Percentiles rank a stretch among this genome's conserved stretches.
Evolutionary conservation across 805 yeast genomes (phyloP).

Genomic region (Osmozyma mogii): DNA sequence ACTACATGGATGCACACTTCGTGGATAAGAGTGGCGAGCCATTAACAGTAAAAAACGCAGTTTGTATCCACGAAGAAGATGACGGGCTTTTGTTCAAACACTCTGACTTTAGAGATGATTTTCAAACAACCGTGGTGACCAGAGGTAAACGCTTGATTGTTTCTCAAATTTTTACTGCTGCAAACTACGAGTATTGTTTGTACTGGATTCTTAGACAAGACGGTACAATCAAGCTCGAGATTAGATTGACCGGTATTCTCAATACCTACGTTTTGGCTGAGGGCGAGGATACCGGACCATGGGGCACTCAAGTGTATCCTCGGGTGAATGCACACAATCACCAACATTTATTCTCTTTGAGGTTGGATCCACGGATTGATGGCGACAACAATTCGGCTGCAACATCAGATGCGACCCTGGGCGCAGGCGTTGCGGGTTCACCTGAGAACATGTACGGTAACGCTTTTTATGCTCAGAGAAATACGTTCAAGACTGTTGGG

Average conservation of each 20-base stretch:
- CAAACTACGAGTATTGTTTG: slow-evolving; percentile 78
- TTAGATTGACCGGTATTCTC: slow-evolving; percentile 75
- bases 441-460: slow-evolving; percentile 72
- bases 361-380: slow-evolving; percentile 75
- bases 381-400: slow-evolving; percentile 75
- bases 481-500: slow-evolving; percentile 58
- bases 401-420: slow-evolving; percentile 52
- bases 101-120: slow-evolving; percentile 73
- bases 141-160: slow-evolving; percentile 68
- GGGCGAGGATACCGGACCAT: slow-evolving; percentile 62
- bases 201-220: slow-evolving; percentile 81
- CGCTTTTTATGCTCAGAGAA: slow-evolving; percentile 60
- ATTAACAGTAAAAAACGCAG: slow-evolving; percentile 64
- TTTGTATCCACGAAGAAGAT: slow-evolving; percentile 83
- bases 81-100: slow-evolving; percentile 75
- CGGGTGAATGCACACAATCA: slow-evolving; percentile 79
- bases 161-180: slow-evolving; percentile 80
- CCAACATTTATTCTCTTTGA: slow-evolving; percentile 72
- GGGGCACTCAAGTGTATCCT: slow-evolving; percentile 79
- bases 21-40: slow-evolving; percentile 62
- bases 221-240: slow-evolving; percentile 73
- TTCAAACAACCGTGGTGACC: slow-evolving; percentile 65
- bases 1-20: slow-evolving; percentile 75
- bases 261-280: slow-evolving; percentile 60
- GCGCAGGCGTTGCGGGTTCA: slow-evolving; percentile 43